Base-by-base conservation (phyloP, 805 yeast species). In the Candida taoyuanica region DNA sequence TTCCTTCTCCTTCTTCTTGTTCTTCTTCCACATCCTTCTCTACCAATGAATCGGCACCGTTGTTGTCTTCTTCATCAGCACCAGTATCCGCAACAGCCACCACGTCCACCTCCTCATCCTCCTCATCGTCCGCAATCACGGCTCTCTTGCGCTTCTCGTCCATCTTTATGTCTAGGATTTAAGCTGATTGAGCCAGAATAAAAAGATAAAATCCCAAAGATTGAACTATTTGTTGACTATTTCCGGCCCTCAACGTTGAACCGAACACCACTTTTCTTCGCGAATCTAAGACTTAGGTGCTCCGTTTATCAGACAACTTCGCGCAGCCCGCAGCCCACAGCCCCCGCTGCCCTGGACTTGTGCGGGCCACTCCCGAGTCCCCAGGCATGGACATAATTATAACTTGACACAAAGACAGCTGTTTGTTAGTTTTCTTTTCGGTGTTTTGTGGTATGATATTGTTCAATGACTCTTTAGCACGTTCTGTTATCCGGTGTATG, bases 1-100 rank as follows among this genome's bases (percentile, higher is more conserved):
- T 52, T 40, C 68, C 67, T n/a, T 60, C 71, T 4, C 57, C 66
- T 15, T 54, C 58, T 25, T 47, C 48, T 23, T 40, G 47, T 7
- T 32, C 47, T 20, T 36, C 46, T 13, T 33, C 33, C 14, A 34
- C 33, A 17, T 26, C 33, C 11, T 33, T 30, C 30, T 37, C 39
- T 13, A 29, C 28, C 13, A 21, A 31, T 19, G 29, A 33, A 18
- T 34, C 41, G 4, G 20, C 31, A 7, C 13, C 27, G 17, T 20
- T 17, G 30, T 28, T n/a, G 33, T 17, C 19, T 41, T 39, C 21
- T 23, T 28, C 34, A 15, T 21, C 31, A n/a, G 29, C 39, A 7
- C 40, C 49, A 2, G 39, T 49, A 11, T 16, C 30, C 16, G 34
- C 30, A 6, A 15, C 40, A 9, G 21, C 26, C 19, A 32, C 36